A percentile compares a stretch with the other conserved stretches of the same genome.
phyloP scores from a whole-genome alignment of 805 yeast species.

The Nakazawaea wickerhamii region DNA sequence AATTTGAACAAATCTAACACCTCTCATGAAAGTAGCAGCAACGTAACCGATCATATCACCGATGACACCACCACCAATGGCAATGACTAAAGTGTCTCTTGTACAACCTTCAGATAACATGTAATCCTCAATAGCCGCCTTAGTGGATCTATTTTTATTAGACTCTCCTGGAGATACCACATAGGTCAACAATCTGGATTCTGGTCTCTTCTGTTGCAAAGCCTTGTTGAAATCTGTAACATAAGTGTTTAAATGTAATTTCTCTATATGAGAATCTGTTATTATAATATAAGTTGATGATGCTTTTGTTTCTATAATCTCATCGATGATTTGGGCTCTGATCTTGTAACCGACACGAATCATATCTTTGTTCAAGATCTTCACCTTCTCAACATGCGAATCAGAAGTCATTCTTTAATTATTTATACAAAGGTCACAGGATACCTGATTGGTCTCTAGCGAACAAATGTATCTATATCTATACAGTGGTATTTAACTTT shows the following conservation, averaged over 20 bases:
- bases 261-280: constrained; percentile 76
- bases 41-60: constrained; percentile 99
- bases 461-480: not conserved
- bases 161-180: constrained; percentile 90
- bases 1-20: constrained; percentile 87
- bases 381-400: constrained; percentile 42
- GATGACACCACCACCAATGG: constrained; percentile 97
- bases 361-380: constrained; percentile 74
- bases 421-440: too few species aligned
- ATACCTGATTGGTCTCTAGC: not conserved
- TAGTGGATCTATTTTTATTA: constrained; percentile 80
- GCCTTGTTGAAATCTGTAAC: constrained; percentile 34
- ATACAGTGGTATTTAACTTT: not conserved
- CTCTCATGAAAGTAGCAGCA: constrained; percentile 99
- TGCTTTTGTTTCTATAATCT: constrained; percentile 52
- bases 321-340: constrained; percentile 64
- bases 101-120: constrained; percentile 82
- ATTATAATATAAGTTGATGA: constrained; percentile 92
- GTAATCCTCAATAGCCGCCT: constrained; percentile 90
- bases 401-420: not conserved
- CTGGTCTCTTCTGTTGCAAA: constrained; percentile 35
- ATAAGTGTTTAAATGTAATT: constrained; percentile 54
- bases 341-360: constrained; percentile 90
- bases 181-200: constrained; percentile 66
- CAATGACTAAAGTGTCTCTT: constrained; percentile 89